Base-by-base conservation (phyloP, 129 eudicot genomes). In the Solidago caesia region DNA sequence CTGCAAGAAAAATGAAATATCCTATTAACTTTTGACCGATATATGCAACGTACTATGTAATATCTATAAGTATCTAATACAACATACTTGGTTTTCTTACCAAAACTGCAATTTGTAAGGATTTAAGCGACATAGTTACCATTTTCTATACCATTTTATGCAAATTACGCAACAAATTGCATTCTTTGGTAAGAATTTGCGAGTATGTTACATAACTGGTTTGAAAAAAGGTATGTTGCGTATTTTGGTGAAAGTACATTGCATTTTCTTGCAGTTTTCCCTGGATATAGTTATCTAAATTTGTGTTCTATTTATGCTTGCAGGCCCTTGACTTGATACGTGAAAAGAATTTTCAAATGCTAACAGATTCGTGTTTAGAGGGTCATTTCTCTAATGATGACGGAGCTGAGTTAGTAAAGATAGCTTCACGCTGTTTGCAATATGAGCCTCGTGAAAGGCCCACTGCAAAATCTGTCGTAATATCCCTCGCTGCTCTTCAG, bases 371-470 rank as follows among this genome's bases (percentile, higher is more conserved):
- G 33, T 64, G 69, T 64, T 64, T 64, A 64, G 69, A 64, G 48
- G 69, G 69, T 64, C 48, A 42, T 6, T 64, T 64, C 26, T 64
- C 69, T 64, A 64, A 64, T 13, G 69, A 64, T 64, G 69, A 64
- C 2, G 69, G 69, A 26, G 12, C 69, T 7, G 69, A 64, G 48
- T 44, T 64, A n/a, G 69, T 64, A 2, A 64, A n/a, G 10, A 64
- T 64, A 39, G 69, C 69, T 12, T 64, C 69, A 43, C 69, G 49
- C 1, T 64, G 69, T 42, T 64, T 64, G 48, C 69, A 64, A 13
- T 64, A 64, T 64, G 69, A 64, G 26, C 69, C 69, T n/a, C 69
- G 69, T 12, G 69, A 64, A 42, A 64, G 69, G 48, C 69, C 69
- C 47, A 64, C 42, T 44, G 69, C 69, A 13, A 64, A 64, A 42